Evolutionary conservation across 768 basidiomycete genomes (phyloP).

Genomic region (Pulveroboletus sp.): DNA sequence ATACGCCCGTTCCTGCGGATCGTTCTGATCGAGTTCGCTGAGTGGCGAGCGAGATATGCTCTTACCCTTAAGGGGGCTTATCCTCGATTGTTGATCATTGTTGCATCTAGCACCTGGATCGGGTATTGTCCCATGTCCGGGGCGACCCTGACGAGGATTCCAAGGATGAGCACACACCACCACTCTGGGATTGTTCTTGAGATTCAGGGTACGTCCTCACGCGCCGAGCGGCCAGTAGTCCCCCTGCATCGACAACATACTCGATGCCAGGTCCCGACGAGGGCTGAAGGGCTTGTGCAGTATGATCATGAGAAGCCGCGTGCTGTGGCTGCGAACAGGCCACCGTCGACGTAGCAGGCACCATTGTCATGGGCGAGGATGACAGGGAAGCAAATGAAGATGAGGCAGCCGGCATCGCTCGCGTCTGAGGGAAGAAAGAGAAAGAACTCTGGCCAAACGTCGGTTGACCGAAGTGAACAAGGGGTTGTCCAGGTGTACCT

Average conservation of each 20-base stretch:
- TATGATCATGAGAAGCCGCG: constrained; percentile 7
- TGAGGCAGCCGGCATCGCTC: not conserved
- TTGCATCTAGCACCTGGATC: constrained; percentile 8
- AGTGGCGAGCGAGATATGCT: too few relatives aligned
- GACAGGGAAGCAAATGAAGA: constrained; percentile 11
- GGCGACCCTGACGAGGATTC: constrained; percentile 19
- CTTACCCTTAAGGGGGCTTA: too few relatives aligned
- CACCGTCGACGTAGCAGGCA: not conserved
- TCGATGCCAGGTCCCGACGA: constrained; percentile 14
- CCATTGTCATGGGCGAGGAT: constrained; percentile 2
- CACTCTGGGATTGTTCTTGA: not conserved
- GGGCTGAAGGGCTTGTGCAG: not conserved
- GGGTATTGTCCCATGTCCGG: constrained; percentile 13
- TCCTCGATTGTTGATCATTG: constrained; percentile 3
- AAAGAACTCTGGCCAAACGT: constrained; percentile 22
- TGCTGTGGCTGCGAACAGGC: not conserved
- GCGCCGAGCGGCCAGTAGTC: constrained; percentile 8
- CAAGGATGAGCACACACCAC: not conserved
- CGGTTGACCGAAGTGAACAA: constrained; percentile 21
- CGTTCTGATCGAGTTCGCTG: too few relatives aligned
- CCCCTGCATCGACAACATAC: constrained; percentile 6
- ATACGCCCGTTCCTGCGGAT: not conserved
- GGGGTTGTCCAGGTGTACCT: constrained; percentile 1
- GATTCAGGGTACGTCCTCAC: constrained; percentile 1
- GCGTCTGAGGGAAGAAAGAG: constrained; percentile 6